Conservation (phyloP, 208 protist genomes). For the Kentomonas sorsogonicus region DNA sequence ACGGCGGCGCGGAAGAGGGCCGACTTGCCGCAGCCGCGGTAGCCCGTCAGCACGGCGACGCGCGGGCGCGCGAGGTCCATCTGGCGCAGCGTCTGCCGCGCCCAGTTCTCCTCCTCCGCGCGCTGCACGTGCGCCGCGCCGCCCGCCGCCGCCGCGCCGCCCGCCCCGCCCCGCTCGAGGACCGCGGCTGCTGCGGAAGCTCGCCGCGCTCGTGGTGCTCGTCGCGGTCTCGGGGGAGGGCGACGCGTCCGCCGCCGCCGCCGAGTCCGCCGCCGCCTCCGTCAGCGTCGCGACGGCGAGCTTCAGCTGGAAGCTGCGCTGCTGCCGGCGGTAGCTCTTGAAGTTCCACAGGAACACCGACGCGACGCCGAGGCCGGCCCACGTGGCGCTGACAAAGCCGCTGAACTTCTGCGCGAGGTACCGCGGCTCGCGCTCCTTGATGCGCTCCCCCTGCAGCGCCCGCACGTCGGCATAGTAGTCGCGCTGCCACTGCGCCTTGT, state of each 20-base stretch:
- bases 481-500: constrained; percentile 67
- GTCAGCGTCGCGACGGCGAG: constrained; percentile 64
- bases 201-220: neutral
- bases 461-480: constrained; percentile 50
- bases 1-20: constrained; percentile 55
- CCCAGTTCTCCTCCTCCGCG: constrained; percentile 58
- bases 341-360: constrained; percentile 72
- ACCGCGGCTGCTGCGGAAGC: constrained; percentile 14
- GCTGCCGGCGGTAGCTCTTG: constrained; percentile 50
- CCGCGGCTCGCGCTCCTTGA: constrained; percentile 56
- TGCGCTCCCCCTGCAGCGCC: constrained; percentile 40
- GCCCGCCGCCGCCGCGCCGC: too few species aligned
- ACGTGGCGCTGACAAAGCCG: constrained; percentile 62
- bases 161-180: too few species aligned
- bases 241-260: neutral
- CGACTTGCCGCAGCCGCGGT: constrained; percentile 56
- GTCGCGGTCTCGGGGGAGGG: neutral
- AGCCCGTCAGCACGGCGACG: constrained; percentile 52
- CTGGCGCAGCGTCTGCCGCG: constrained; percentile 61
- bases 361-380: constrained; percentile 48
- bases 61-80: constrained; percentile 64
- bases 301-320: constrained; percentile 58
- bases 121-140: too few species aligned
- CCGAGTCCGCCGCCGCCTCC: constrained; percentile 21
- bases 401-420: constrained; percentile 73